Evolutionary conservation across 2,329 filamentous ascomycete species (phyloP).

Genomic region (Cladophialophora immunda): DNA sequence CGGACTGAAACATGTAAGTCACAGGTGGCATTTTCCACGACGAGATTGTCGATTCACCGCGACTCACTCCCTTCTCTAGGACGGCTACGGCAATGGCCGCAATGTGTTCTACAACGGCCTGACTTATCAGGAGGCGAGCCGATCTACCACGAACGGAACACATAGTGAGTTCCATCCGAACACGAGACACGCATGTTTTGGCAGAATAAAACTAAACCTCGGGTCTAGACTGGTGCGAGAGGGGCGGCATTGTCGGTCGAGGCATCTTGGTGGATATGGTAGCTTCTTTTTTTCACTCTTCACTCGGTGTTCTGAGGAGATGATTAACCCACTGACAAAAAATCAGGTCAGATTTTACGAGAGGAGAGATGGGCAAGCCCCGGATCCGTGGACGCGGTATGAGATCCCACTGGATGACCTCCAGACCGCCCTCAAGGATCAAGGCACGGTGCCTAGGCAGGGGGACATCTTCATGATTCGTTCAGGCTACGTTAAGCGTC

Average conservation of each 20-base stretch:
- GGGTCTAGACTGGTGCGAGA: background rate
- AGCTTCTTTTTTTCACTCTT: background rate
- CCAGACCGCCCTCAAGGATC: conserved; percentile 27
- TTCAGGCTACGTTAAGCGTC: conserved; percentile 68
- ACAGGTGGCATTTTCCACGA: background rate
- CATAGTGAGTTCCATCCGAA: background rate
- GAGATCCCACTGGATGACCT: background rate
- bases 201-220: background rate
- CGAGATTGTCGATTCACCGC: background rate
- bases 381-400: background rate
- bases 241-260: background rate
- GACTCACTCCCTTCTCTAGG: conserved; percentile 6
- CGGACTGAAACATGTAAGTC: conserved; percentile 1
- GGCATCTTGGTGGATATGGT: background rate
- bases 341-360: background rate
- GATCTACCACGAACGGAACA: background rate
- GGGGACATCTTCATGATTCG: conserved; percentile 74
- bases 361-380: conserved; percentile 45
- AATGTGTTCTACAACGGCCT: conserved; percentile 2
- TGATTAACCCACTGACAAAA: background rate
- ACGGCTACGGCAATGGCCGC: conserved; percentile 1
- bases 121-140: conserved; percentile 37
- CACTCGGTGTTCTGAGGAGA: background rate
- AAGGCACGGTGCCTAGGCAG: conserved; percentile 63
- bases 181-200: background rate